Evolutionary conservation across 2,329 filamentous ascomycete genomes (phyloP).

Genomic region (Albifimbria verrucaria): DNA sequence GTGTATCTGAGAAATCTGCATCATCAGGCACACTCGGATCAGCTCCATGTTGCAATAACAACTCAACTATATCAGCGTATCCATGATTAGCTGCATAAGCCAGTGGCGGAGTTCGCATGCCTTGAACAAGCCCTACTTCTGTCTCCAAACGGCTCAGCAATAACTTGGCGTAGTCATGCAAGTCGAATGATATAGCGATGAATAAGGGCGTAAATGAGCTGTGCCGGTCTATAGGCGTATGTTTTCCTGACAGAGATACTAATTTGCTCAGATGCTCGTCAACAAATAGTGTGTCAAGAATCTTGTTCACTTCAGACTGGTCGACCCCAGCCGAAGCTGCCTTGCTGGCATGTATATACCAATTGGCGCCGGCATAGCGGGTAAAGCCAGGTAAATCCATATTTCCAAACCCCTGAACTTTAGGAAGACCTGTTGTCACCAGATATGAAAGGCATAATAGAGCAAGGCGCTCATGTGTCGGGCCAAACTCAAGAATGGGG

Average conservation of each 20-base stretch:
- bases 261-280: not conserved
- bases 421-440: not conserved
- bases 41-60: too few relatives aligned
- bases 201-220: too few relatives aligned
- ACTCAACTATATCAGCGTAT: too few relatives aligned
- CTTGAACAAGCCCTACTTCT: too few relatives aligned
- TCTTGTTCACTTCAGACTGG: not conserved
- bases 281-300: not conserved
- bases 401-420: not conserved
- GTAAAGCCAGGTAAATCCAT: not conserved
- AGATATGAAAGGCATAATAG: not conserved
- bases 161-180: too few relatives aligned
- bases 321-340: not conserved
- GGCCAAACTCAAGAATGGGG: not conserved
- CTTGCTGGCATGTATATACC: not conserved
- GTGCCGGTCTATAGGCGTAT: too few relatives aligned
- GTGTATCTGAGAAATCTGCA: not conserved
- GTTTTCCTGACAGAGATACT: too few relatives aligned
- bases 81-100: too few relatives aligned
- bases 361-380: not conserved
- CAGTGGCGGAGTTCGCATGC: too few relatives aligned
- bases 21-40: too few relatives aligned
- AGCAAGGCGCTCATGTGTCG: not conserved
- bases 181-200: too few relatives aligned
- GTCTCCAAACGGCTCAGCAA: too few relatives aligned